A percentile compares a stretch with the other conserved stretches of the same genome.
Evolutionary conservation across 257 asterid genomes (phyloP).

Genomic region (Lantana camara): DNA sequence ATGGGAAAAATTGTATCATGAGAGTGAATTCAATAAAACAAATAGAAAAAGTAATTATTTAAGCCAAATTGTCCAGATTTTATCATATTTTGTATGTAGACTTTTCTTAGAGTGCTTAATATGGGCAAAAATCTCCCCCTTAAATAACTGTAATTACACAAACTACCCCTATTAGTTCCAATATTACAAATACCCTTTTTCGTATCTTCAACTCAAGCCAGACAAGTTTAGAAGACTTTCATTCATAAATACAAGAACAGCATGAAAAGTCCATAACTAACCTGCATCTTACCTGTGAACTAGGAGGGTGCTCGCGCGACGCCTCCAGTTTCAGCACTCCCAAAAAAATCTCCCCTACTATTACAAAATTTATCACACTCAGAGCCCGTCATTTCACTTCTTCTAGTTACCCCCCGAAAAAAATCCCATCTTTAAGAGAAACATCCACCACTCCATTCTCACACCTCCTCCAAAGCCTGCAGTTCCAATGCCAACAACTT

Average conservation of each 20-base stretch:
- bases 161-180: too few species aligned
- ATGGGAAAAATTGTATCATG: constrained; percentile 11
- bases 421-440: constrained; percentile 88
- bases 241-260: too few species aligned
- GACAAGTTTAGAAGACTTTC: too few species aligned
- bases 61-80: neutral
- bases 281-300: constrained; percentile 60
- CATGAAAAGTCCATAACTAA: too few species aligned
- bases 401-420: constrained; percentile 48
- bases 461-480: constrained; percentile 73
- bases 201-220: too few species aligned
- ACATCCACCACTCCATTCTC: constrained; percentile 61
- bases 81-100: neutral
- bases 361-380: constrained; percentile 47
- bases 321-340: constrained; percentile 35
- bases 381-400: constrained; percentile 40
- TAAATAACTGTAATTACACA: too few species aligned
- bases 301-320: constrained; percentile 64
- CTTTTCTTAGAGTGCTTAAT: too few species aligned
- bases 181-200: too few species aligned
- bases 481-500: too few species aligned
- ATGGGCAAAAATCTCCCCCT: too few species aligned
- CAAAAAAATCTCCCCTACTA: constrained; percentile 38
- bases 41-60: neutral
- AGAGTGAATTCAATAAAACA: constrained; percentile 5